phyloP scores from a whole-genome alignment of 495 filamentous ascomycete species.

The Aspergillus coremiiformis region DNA sequence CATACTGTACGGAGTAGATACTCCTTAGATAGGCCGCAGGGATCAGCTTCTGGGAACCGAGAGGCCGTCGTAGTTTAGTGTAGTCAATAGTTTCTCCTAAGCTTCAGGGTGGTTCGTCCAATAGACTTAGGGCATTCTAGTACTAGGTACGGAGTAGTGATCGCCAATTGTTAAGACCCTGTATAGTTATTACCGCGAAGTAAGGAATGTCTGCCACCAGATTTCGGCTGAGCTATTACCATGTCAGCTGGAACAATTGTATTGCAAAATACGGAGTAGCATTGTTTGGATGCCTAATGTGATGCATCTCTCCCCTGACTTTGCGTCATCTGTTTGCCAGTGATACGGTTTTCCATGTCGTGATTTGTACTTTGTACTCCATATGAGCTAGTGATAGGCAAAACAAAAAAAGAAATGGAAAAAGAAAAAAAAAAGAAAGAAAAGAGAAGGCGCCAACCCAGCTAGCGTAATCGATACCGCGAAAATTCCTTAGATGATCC shows the following conservation, averaged over 20 bases:
- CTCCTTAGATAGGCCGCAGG: too few species aligned
- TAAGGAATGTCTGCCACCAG: slow-evolving; percentile 1
- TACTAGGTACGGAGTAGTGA: too few species aligned
- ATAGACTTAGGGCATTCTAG: neutral
- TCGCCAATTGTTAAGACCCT: neutral
- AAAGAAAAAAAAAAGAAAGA: too few species aligned
- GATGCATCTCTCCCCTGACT: neutral
- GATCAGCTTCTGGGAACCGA: slow-evolving; percentile 2
- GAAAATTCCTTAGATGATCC: neutral
- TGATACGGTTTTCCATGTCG: neutral
- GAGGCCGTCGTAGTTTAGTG: slow-evolving; percentile 2
- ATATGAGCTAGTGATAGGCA: neutral
- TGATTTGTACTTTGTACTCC: neutral
- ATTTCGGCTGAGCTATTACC: neutral
- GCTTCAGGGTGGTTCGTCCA: neutral
- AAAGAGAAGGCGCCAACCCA: neutral
- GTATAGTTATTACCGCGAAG: neutral
- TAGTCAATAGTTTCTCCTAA: slow-evolving; percentile 2
- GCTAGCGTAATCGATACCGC: neutral
- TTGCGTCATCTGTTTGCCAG: too few species aligned
- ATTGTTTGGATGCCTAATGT: neutral
- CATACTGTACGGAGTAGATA: too few species aligned
- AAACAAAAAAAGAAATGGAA: neutral
- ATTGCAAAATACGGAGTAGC: neutral
- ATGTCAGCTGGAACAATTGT: neutral